A percentile compares a stretch with the other conserved stretches of the same genome.
Evolutionary conservation across 2,329 filamentous ascomycete species (phyloP).

Genomic region (Aplosporella prunicola): DNA sequence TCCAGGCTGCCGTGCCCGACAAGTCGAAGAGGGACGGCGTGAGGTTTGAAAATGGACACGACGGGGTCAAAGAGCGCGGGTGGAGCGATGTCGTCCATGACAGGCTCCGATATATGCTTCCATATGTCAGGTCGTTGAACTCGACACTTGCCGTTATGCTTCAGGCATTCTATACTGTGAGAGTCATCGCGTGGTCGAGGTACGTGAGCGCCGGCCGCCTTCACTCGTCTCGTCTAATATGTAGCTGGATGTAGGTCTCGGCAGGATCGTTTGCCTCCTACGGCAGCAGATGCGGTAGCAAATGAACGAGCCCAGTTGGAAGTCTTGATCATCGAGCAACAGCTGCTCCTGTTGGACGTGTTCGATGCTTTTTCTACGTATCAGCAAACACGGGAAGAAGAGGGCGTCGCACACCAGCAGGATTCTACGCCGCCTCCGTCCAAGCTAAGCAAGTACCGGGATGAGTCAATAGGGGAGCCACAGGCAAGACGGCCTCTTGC

Average conservation of each 20-base stretch:
- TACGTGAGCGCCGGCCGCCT: conserved; percentile 15
- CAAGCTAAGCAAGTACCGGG: conserved; percentile 6
- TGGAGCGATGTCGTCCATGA: conserved; percentile 13
- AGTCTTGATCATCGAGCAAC: conserved; percentile 30
- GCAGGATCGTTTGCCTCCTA: conserved; percentile 5
- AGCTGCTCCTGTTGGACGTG: conserved; percentile 24
- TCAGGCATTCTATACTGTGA: conserved; percentile 29
- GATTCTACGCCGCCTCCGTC: conserved; percentile 1
- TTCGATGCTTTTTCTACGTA: conserved; percentile 4
- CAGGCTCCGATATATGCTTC: conserved; percentile 24
- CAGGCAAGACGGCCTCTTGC: not conserved
- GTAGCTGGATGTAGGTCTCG: conserved; percentile 1
- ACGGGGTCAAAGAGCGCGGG: conserved; percentile 5
- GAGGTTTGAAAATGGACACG: too few relatives aligned
- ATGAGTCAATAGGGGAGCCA: not conserved
- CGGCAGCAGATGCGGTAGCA: conserved; percentile 21
- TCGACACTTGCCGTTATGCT: conserved; percentile 29
- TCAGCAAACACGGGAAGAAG: conserved; percentile 4
- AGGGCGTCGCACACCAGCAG: not conserved
- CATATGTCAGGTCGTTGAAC: conserved; percentile 26
- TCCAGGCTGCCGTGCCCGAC: conserved; percentile 18
- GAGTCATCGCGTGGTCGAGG: conserved; percentile 30
- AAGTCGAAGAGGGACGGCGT: conserved; percentile 7
- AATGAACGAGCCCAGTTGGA: conserved; percentile 30
- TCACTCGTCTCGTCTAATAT: not conserved